Base-by-base conservation (phyloP, 257 asterid species). In the Ajuga chamaepitys region DNA sequence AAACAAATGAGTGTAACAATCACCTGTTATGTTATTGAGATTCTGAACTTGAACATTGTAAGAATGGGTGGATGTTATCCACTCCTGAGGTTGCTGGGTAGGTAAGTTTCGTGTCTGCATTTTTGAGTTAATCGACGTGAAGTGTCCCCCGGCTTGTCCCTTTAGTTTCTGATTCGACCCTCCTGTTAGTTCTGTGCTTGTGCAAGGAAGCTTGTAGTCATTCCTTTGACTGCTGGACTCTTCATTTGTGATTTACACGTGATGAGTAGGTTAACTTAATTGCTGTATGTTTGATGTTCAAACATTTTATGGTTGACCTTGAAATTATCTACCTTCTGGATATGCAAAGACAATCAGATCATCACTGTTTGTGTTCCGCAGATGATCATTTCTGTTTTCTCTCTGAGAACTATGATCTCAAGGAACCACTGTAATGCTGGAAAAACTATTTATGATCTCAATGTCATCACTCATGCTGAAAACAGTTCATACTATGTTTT, bases 261-360 rank as follows among this genome's bases (percentile, higher is more conserved):
- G 16, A 34, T 14, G 16, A 10, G 50, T 30, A 70, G 38, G 64
- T 51, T 41, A 52, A 4, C 9, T 10, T 26, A 8, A 28, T 24
- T 7, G 20, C 40, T 30, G 37, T 30, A 3, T 4, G 37, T 41
- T 25, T 45, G 64, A 30, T 57, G 21, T 59, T 34, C 44, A 58
- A 18, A 3, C 56, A 1, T 17, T 37, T 24, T 71, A 71, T 37
- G 21, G 32, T n/a, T 54, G 58, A 51, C 8, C 40, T 14, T 30
- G 21, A 28, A 53, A 41, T 56, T 5, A 52, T 46, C 47, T 48
- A 26, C 45, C 26, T n/a, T 10, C 46, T 71, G 42, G 54, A 55
- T 55, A 45, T 53, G 69, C 9, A 28, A 34, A 26, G 60, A 56
- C 37, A 30, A 35, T 56, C 59, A 58, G 34, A 46, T 47, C 67